phyloP scores from a whole-genome alignment of 1,284 basidiomycete species.

The Clitocybe nebularis region DNA sequence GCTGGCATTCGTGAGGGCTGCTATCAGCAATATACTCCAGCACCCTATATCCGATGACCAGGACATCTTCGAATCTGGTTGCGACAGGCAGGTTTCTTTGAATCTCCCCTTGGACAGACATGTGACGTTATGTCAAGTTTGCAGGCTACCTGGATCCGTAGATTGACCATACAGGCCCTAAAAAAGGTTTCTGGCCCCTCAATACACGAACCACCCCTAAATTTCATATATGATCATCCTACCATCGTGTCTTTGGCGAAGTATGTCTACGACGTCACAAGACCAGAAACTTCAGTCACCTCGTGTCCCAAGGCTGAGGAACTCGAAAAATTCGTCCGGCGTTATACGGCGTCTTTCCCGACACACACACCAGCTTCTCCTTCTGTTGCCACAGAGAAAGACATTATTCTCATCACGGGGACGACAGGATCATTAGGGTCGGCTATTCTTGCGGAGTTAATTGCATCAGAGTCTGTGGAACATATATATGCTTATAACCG shows the following conservation, averaged over 20 bases:
- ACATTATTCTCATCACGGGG: constrained; percentile 29
- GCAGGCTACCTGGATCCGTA: constrained; percentile 41
- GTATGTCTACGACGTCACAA: constrained; percentile 9
- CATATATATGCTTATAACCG: constrained; percentile 26
- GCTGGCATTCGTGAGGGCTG: constrained; percentile 24
- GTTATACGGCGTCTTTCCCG: not conserved
- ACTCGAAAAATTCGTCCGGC: not conserved
- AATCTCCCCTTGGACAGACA: not conserved
- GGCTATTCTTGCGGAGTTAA: constrained; percentile 23
- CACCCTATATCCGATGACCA: constrained; percentile 26
- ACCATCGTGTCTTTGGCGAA: constrained; percentile 25
- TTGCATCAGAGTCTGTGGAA: constrained; percentile 14
- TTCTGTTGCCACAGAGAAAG: constrained; percentile 3
- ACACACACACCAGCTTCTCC: not conserved
- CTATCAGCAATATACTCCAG: constrained; percentile 26
- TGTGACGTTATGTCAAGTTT: too few relatives aligned
- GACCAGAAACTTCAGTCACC: not conserved
- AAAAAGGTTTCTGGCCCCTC: constrained; percentile 31
- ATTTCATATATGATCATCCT: constrained; percentile 31
- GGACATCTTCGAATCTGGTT: constrained; percentile 40
- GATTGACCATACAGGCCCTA: too few relatives aligned
- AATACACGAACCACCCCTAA: too few relatives aligned
- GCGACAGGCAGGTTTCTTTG: constrained; percentile 33
- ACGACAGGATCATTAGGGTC: constrained; percentile 32
- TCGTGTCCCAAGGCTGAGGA: too few relatives aligned